phyloP scores from a whole-genome alignment of 1,284 basidiomycete genomes.

The Trametes pubescens region DNA sequence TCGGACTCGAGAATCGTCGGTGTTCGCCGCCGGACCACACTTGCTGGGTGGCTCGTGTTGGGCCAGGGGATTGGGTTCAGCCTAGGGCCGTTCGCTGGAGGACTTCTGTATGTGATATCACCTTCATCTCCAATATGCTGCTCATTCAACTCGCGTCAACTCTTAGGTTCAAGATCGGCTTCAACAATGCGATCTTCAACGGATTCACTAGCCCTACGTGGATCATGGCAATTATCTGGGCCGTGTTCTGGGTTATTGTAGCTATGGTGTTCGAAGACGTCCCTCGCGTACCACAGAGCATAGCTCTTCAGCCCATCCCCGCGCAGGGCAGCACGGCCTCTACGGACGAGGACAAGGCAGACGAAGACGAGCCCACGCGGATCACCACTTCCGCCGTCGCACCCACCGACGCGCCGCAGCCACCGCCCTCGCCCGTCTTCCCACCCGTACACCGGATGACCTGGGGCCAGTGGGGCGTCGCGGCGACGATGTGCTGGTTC shows the following conservation, averaged over 20 bases:
- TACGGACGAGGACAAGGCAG: constrained; percentile 15
- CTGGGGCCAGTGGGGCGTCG: constrained; percentile 54
- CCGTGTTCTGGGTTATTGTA: constrained; percentile 57
- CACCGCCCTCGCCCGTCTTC: not conserved
- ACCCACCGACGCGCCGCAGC: not conserved
- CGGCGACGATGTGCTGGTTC: constrained; percentile 75
- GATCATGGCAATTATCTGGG: constrained; percentile 66
- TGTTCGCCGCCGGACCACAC: constrained; percentile 65
- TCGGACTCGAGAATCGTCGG: constrained; percentile 73
- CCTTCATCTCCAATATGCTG: not conserved
- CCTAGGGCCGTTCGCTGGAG: constrained; percentile 72
- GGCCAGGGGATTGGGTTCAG: constrained; percentile 72
- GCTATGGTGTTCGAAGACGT: constrained; percentile 62
- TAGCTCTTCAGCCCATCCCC: constrained; percentile 23
- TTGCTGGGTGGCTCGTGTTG: constrained; percentile 70
- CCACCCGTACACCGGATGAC: constrained; percentile 21
- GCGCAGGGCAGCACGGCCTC: not conserved
- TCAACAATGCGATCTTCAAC: constrained; percentile 54
- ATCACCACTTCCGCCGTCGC: constrained; percentile 15
- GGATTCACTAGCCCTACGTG: constrained; percentile 75
- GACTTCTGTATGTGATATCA: constrained; percentile 49
- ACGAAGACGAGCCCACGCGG: constrained; percentile 8
- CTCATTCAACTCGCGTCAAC: not conserved
- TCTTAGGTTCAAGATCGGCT: constrained; percentile 42
- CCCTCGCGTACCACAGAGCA: constrained; percentile 23